These are phyloP conservation scores for Tulasnella sp. DNA, from an alignment of 768 basidiomycete genomes.

Conservation along the genomic window DNA sequence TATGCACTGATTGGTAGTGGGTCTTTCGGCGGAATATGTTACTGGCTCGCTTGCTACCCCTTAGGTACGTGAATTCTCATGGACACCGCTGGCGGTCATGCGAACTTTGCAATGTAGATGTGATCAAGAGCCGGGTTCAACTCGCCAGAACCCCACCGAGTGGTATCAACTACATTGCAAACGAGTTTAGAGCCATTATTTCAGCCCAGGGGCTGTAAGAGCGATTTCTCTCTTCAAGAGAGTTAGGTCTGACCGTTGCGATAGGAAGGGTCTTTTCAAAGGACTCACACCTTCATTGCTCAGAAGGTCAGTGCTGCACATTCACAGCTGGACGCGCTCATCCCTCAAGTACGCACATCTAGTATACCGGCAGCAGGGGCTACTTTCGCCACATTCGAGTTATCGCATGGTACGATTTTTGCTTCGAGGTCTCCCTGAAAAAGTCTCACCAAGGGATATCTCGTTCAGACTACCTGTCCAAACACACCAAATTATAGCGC, in stretches of 20 bases:
- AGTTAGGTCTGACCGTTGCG: neutral
- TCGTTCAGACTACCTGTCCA: conserved; percentile 19
- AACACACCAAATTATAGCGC: conserved; percentile 16
- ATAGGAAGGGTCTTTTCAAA: conserved; percentile 61
- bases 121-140: conserved; percentile 88
- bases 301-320: conserved; percentile 4
- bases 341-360: conserved; percentile 17
- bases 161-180: conserved; percentile 70
- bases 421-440: neutral
- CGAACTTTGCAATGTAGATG: conserved; percentile 49
- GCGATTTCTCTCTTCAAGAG: neutral
- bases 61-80: conserved; percentile 48
- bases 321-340: conserved; percentile 7
- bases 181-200: conserved; percentile 49
- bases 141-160: conserved; percentile 59
- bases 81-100: neutral
- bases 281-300: conserved; percentile 60
- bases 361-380: conserved; percentile 90
- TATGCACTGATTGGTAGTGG: conserved; percentile 84
- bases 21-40: conserved; percentile 79
- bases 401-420: conserved; percentile 51
- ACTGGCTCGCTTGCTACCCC: conserved; percentile 94
- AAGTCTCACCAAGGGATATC: neutral
- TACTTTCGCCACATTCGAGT: conserved; percentile 86
- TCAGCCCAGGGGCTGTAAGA: conserved; percentile 61